These are phyloP conservation scores for Nitzschia sp. DNA, from an alignment of 108 stramenopile species.

Conservation along the genomic window DNA sequence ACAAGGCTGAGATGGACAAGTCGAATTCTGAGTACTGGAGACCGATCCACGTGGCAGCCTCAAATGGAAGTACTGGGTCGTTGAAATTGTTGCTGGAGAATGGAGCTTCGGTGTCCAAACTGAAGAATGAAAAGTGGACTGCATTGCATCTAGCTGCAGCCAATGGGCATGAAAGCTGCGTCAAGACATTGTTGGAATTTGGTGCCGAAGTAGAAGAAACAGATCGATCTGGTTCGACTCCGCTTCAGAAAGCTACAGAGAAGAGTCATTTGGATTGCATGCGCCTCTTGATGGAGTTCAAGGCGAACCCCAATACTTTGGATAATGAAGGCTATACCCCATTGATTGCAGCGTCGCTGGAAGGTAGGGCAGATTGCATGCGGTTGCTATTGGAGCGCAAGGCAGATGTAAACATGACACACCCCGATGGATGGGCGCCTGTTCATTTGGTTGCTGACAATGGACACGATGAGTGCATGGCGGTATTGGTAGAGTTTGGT, in stretches of 20 bases:
- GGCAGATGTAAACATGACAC: conserved; percentile 14
- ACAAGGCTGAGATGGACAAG: background rate
- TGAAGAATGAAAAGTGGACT: conserved; percentile 8
- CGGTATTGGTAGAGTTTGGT: conserved; percentile 7
- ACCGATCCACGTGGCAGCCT: conserved; percentile 17
- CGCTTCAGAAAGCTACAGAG: conserved; percentile 9
- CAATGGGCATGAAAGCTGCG: conserved; percentile 4
- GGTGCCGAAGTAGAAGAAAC: conserved; percentile 11
- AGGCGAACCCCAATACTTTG: conserved; percentile 3
- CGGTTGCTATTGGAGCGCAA: conserved; percentile 1
- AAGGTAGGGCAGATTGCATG: conserved; percentile 6
- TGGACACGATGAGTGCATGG: background rate
- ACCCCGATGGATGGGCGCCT: conserved; percentile 15
- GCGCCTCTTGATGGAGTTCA: conserved; percentile 1
- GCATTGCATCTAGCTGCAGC: conserved; percentile 9
- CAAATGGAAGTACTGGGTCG: conserved; percentile 16
- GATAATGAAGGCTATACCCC: conserved; percentile 19
- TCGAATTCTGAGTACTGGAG: background rate
- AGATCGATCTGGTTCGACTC: conserved; percentile 8
- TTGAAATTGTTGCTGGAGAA: conserved; percentile 12
- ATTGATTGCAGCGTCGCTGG: background rate
- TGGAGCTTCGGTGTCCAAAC: conserved; percentile 1
- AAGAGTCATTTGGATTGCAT: conserved; percentile 15
- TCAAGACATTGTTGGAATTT: conserved; percentile 1
- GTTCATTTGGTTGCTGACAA: conserved; percentile 18